Conservation (phyloP, 345 rosid species). For the Boechera divaricarpa region DNA sequence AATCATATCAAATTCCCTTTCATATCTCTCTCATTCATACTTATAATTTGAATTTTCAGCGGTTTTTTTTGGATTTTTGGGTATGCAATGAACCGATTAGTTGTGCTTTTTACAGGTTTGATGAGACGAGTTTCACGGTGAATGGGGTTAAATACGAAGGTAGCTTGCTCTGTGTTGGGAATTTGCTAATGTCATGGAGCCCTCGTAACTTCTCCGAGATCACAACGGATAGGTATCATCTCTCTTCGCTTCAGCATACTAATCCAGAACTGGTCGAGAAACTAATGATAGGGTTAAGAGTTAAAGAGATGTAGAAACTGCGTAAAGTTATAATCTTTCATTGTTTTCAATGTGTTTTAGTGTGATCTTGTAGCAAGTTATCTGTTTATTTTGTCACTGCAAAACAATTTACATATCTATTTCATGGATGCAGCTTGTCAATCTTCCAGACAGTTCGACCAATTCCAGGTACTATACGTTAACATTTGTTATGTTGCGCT, state of each 20-base stretch:
- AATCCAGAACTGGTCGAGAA: not conserved
- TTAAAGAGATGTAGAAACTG: slow-evolving; percentile 3
- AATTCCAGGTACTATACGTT: slow-evolving; percentile 65
- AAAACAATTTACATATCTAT: slow-evolving; percentile 7
- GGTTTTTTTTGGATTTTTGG: not conserved
- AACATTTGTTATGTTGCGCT: not conserved
- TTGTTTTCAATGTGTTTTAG: not conserved
- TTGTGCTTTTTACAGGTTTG: slow-evolving; percentile 49
- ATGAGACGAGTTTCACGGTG: slow-evolving; percentile 82
- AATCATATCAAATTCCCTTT: slow-evolving; percentile 7
- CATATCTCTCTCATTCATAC: not conserved
- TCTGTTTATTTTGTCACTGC: not conserved
- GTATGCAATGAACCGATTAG: not conserved
- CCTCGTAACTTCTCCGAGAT: slow-evolving; percentile 71
- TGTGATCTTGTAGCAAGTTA: not conserved
- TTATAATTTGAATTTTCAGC: not conserved
- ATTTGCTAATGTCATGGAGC: slow-evolving; percentile 80
- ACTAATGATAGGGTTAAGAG: not conserved
- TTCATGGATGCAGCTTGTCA: slow-evolving; percentile 61
- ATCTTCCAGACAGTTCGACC: slow-evolving; percentile 75
- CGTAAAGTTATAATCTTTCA: slow-evolving; percentile 2
- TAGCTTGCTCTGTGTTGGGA: slow-evolving; percentile 88
- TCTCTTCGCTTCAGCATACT: not conserved
- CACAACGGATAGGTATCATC: slow-evolving; percentile 67
- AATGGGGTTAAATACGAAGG: slow-evolving; percentile 82